Base-by-base conservation (phyloP, 2,329 filamentous ascomycete genomes). In the Emergomyces orientalis region DNA sequence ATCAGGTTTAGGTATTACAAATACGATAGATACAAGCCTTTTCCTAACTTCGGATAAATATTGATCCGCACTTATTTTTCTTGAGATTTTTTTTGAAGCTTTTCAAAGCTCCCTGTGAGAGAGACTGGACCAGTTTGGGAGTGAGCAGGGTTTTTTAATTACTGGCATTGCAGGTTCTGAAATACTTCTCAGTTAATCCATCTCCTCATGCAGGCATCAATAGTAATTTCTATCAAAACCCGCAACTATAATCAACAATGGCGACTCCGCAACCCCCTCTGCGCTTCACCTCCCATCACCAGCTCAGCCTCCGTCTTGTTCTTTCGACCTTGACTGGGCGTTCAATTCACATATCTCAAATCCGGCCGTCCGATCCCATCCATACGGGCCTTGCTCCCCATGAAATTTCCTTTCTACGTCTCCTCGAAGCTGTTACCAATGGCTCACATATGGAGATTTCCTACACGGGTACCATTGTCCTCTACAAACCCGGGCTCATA, bases 361-460 rank as follows among this genome's bases (percentile, higher is more conserved):
- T 99, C 78, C 90, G 94, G 71, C 86, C 90, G 67, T 86, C 88
- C 19, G 96, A 91, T 51, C 87, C 89, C 56, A 92, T 90, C 49
- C 87, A 89, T 70, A 92, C 94, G 0, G 94, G 94, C 71, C 88
- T 99, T 62, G 88, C 90, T 61, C 88, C 91, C 58, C 89, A 96
- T 79, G 94, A 99, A 78, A 87, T 97, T 71, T 97, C 94, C 56
- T 93, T 99, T 76, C 84, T 99, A 39, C 92, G 94, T 63, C 88
- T 99, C 22, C 87, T 99, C 72, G 94, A 97, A 76, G 84, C 90
- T 68, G 83, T 99, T 70, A 99, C 94, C 72, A 99, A 99, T 81
- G 94, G 94, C 77, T 90, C 89, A 63, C 87, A 89, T 62, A 91
- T 97, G 78, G 92, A 97, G 72, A 96, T 99, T 69, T 96, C 91